Percentiles rank a stretch among this genome's conserved stretches.
phyloP scores from a whole-genome alignment of 441 rosid species.

The Rhodomyrtus psidioides region DNA sequence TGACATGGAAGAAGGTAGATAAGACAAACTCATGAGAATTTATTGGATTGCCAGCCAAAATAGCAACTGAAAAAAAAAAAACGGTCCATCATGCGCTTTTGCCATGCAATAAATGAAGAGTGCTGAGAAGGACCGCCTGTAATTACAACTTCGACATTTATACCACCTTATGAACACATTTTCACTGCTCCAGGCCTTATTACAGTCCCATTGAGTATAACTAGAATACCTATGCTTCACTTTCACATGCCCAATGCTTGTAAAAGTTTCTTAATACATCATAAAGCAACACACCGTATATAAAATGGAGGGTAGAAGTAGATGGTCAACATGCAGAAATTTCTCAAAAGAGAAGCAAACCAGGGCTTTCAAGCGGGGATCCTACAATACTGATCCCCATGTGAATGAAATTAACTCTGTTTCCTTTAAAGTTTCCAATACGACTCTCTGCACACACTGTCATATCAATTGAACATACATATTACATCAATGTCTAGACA shows the following conservation, averaged over 20 bases:
- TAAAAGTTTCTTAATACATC: constrained; percentile 54
- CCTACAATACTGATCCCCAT: constrained; percentile 70
- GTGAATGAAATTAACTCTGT: constrained; percentile 76
- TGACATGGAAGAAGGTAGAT: not conserved
- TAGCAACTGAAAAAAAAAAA: constrained; percentile 40
- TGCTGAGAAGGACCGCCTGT: constrained; percentile 24
- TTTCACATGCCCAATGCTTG: constrained; percentile 80
- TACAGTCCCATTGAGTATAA: constrained; percentile 83
- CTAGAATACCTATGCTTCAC: constrained; percentile 79
- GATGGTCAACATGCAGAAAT: not conserved
- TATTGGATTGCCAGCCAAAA: constrained; percentile 14
- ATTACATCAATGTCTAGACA: not conserved
- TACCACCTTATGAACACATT: constrained; percentile 91
- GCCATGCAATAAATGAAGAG: not conserved
- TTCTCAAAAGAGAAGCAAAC: constrained; percentile 23
- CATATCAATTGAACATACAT: not conserved
- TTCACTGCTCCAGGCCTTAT: constrained; percentile 82
- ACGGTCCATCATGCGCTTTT: not conserved
- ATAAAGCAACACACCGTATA: not conserved
- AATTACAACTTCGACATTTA: constrained; percentile 78
- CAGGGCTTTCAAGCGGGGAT: constrained; percentile 80
- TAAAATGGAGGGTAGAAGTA: not conserved
- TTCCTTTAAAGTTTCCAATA: constrained; percentile 40
- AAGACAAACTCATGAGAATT: not conserved
- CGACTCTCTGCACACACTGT: constrained; percentile 39